Base-by-base conservation (phyloP, 73 alveolate genomes). In the Breviolum minutum region DNA sequence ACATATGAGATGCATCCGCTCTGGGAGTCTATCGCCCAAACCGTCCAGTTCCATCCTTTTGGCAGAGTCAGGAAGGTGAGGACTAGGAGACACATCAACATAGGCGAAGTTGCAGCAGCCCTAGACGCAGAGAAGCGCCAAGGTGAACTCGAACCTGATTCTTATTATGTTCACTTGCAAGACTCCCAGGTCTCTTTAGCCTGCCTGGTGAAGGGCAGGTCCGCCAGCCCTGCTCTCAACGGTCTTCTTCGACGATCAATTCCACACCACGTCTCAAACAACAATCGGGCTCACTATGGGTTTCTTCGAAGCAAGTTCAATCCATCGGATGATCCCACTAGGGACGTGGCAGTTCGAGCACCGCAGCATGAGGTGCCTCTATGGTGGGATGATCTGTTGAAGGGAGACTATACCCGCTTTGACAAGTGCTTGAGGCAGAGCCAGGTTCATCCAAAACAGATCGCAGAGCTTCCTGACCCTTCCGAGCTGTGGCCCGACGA, bases 1-100 rank as follows among this genome's bases (percentile, higher is more conserved):
- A 20, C 24, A 22, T 74, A 74, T n/a, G 84, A 74, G 29, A 74
- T 74, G 84, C 84, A 74, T 74, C 90, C 90, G 19, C 29, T 81
- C 27, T 81, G 90, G 90, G 19, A 32, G 29, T 66, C 9, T 9
- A 32, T 81, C 8, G 64, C 17, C 27, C 26, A 12, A 6, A 6
- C 71, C 40, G 40, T 19, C 7, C 32, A 32, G 20, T 81, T 81
- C 70, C 6, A 5, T 19, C 71, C 90, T 5, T 48, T 81, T 29
- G 90, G 90, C 6, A 19, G 8, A 17, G 32, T n/a, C 17, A 7
- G 62, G 62, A 26, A 16, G 62, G 16, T 17, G 20, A 11, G 16
- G 84, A 11, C 24, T 12, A 30, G 90, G 70, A 81, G 70, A 69
- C 69, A 40, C 30, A 81, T 81, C 90, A 81, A 81, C 90, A 32